Evolutionary conservation across 2,329 filamentous ascomycete species (phyloP).

Genomic region (Diaporthe sp.): DNA sequence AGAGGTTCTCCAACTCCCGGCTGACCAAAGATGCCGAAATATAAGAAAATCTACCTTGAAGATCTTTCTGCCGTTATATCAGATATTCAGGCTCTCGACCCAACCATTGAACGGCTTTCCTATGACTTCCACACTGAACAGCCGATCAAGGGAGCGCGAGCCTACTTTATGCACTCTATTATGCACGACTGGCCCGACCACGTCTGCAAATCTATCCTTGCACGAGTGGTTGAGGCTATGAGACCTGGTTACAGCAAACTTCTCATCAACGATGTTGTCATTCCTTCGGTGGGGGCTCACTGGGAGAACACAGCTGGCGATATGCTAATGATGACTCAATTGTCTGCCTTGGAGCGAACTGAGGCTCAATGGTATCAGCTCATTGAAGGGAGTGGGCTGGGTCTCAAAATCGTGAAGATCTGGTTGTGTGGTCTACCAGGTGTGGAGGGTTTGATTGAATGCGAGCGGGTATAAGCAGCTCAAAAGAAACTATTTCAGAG

Average conservation of each 20-base stretch:
- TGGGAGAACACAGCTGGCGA: constrained; percentile 50
- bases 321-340: constrained; percentile 50
- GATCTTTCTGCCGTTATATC: constrained; percentile 44
- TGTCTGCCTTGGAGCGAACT: constrained; percentile 29
- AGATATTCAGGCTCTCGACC: constrained; percentile 39
- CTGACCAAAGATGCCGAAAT: constrained; percentile 42
- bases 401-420: constrained; percentile 28
- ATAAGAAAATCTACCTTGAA: constrained; percentile 40
- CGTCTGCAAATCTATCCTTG: constrained; percentile 46
- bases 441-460: constrained; percentile 30
- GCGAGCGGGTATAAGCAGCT: neutral
- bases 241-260: constrained; percentile 52
- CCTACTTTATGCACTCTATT: constrained; percentile 48
- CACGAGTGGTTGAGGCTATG: constrained; percentile 47
- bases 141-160: constrained; percentile 45
- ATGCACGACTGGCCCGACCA: constrained; percentile 51
- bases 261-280: constrained; percentile 52
- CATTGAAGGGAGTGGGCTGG: constrained; percentile 15
- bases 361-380: constrained; percentile 26
- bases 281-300: constrained; percentile 49
- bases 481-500: neutral
- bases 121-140: constrained; percentile 43
- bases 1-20: constrained; percentile 35
- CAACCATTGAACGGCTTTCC: constrained; percentile 32
- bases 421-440: constrained; percentile 12